Evolutionary conservation across 805 yeast species (phyloP), one percentile per base, ranked within the genome.

Genomic region (Candida ponderosae): DNA sequence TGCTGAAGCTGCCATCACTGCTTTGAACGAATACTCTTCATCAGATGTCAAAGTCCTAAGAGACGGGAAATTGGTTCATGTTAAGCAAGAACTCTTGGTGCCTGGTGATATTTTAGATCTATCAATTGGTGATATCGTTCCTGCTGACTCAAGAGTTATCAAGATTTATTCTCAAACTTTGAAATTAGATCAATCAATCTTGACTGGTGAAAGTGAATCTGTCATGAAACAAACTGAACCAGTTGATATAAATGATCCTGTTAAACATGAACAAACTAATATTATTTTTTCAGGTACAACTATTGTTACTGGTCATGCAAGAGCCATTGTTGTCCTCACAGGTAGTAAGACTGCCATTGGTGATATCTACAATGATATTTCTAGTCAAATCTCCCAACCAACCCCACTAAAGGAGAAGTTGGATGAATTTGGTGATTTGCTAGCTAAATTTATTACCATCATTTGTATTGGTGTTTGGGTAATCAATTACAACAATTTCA

Each of bases 1-100:
- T 34, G 76, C 76, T 10, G 76, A 71, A 45, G 57, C 66, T 29
- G 72, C 76, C 5, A 71, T 71, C 59, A 64, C 72, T 8, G 72
- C 75, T 6, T 56, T 71, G 43, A 59, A 66, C 38, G 63, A 65
- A 20, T 66, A 71, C 39, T 53, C 72, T 20, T 64, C 72, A 7
- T 66, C 73, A 5, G 65, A 67, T 24, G 76, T 74, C 3, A 59
- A 62, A 40, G 74, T 66, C 1, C 41, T 67, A 11, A 59, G 76
- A 44, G 52, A 62, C 32, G 75, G 74, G 18, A 56, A 57, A 29
- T 51, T 63, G 27, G 45, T 55, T 29, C 60, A 63, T 16, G 65
- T 72, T 8, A 67, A 64, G 39, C 70, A 70, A 34, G 65, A 58
- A 37, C 46, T 50, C 9, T 50, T 68, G 29, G 70, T 66, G 23